phyloP scores from a whole-genome alignment of 768 basidiomycete genomes.

The Lactifluus rugatus region DNA sequence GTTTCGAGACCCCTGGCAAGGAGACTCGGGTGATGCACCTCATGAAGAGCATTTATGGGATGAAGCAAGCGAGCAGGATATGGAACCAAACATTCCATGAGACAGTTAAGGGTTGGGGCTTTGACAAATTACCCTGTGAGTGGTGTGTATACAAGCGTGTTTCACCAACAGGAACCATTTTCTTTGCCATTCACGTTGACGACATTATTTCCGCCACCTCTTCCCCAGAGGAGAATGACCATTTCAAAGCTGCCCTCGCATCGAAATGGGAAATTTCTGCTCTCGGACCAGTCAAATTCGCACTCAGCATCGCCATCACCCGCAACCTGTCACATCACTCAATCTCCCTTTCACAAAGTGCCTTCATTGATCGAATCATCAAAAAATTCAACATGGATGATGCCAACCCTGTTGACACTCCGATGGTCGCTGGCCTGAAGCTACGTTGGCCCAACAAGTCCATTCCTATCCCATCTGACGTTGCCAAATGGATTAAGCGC shows the following conservation, averaged over 20 bases:
- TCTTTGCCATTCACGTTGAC: neutral
- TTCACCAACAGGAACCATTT: neutral
- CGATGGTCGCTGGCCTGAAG: neutral
- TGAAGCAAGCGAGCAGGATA: too few species aligned
- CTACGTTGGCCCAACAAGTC: neutral
- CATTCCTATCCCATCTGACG: rapidly evolving
- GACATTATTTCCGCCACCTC: neutral
- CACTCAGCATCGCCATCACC: neutral
- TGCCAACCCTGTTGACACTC: neutral
- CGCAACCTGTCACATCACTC: neutral
- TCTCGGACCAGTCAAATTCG: neutral
- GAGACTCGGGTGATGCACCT: too few species aligned
- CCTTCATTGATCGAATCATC: neutral
- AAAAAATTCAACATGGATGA: neutral
- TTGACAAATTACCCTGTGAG: too few species aligned
- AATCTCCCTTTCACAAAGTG: neutral
- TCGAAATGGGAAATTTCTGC: neutral
- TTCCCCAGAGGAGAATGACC: neutral
- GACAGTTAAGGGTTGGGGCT: too few species aligned
- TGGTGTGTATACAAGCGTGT: neutral
- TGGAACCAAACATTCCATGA: too few species aligned
- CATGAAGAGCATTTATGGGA: too few species aligned
- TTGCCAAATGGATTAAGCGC: rapidly evolving
- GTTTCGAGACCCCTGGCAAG: too few species aligned
- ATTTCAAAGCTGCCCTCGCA: rapidly evolving